Conservation (phyloP, 345 rosid genomes). For the Boechera stricta region DNA sequence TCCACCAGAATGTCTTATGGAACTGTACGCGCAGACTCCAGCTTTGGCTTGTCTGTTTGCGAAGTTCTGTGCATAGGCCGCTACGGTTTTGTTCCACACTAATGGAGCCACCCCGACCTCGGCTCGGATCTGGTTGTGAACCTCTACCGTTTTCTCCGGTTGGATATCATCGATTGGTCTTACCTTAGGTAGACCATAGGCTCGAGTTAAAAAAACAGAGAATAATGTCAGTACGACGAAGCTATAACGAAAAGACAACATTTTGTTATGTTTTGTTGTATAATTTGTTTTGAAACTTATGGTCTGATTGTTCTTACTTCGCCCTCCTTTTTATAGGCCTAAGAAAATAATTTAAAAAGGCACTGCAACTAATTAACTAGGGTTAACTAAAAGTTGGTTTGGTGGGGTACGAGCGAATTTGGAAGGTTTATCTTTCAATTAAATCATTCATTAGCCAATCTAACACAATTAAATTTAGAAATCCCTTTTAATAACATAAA, state of each 20-base stretch:
- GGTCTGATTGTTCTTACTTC: neutral
- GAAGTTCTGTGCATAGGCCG: slow-evolving; percentile 50
- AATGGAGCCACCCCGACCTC: slow-evolving; percentile 55
- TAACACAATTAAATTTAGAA: no score
- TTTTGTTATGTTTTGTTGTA: neutral
- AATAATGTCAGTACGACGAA: slow-evolving; percentile 22
- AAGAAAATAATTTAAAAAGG: neutral
- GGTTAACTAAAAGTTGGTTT: neutral
- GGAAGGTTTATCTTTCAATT: slow-evolving; percentile 5
- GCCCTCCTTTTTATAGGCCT: slow-evolving; percentile 31
- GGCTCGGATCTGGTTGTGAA: slow-evolving; percentile 56
- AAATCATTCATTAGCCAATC: slow-evolving; percentile 1
- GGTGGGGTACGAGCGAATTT: neutral
- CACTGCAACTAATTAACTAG: neutral
- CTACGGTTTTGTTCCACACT: slow-evolving; percentile 54
- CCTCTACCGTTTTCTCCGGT: slow-evolving; percentile 42
- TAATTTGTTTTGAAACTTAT: slow-evolving; percentile 15
- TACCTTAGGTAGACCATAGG: slow-evolving; percentile 29
- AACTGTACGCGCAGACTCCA: slow-evolving; percentile 39
- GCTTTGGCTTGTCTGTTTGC: slow-evolving; percentile 38
- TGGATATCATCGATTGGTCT: slow-evolving; percentile 46
- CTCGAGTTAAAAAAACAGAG: slow-evolving; percentile 1
- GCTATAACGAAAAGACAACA: neutral
- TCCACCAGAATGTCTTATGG: slow-evolving; percentile 52
- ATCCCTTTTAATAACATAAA: neutral